Base-by-base conservation (phyloP, 768 basidiomycete genomes). In the Leucosporidium scottii region DNA sequence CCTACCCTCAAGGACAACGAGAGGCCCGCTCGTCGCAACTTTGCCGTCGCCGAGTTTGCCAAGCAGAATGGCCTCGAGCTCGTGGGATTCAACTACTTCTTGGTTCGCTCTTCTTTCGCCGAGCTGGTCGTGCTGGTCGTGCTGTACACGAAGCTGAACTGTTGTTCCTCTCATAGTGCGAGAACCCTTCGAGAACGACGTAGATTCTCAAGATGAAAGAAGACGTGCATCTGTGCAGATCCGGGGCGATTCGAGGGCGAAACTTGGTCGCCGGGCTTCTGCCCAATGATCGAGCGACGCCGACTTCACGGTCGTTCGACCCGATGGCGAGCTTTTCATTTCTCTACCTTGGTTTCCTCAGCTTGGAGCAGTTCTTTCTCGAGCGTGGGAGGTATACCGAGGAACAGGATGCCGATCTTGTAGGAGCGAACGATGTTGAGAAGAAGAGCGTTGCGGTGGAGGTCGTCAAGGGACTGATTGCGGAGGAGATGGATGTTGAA, bases 401-500 rank as follows among this genome's bases (percentile, higher is more conserved):
- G 18, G 60, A 62, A 39, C 62, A 65, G 23, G 48, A 53, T 8
- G 69, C 59, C 21, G 63, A 63, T 17, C 25, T 15, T 23, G 64
- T 62, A 23, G 65, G 62, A 10, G 20, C 27, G 47, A 83, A 84
- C 60, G 90, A 93, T 76, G 58, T 67, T 0, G 25, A 20, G 0
- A 66, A 65, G 31, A 53, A 59, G 21, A 44, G 57, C 28, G 30
- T 68, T 6, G 67, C 71, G 62, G 87, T 85, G 75, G 80, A 75
- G 23, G 61, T 70, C n/a, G 76, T 83, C 62, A 74, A 74, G 44
- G 78, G 75, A 1, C 61, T 59, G 17, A 59, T 55, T 7, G 76
- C 77, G 49, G 79, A 80, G 4, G 78, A 80, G 1, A 78, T 87
- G 21, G 81, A 83, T 51, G 83, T 84, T 34, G 80, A 78, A 2